Percentiles rank a stretch among this genome's conserved stretches.
Conservation (phyloP, 345 rosid species). For the Salix dunnii region DNA sequence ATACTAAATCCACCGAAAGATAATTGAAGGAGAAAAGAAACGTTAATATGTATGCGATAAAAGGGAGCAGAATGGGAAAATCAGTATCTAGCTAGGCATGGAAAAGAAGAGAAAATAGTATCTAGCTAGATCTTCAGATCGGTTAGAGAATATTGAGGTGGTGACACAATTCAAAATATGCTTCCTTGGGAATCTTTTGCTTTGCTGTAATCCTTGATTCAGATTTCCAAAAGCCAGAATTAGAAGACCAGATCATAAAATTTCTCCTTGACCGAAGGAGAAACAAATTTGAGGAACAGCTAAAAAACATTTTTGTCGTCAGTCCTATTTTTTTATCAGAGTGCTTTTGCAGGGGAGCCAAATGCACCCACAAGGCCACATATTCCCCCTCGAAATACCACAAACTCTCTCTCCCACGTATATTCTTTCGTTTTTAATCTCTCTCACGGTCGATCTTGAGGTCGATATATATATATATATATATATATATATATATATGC, state of each 20-base stretch:
- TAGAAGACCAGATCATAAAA: background rate
- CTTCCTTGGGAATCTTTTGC: conserved; percentile 30
- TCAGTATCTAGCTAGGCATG: background rate
- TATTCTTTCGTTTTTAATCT: conserved; percentile 11
- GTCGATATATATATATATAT: background rate
- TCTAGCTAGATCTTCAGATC: conserved; percentile 12
- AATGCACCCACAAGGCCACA: background rate
- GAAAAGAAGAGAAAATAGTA: background rate
- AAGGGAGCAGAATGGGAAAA: background rate
- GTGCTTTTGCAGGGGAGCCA: conserved; percentile 15
- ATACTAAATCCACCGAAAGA: too few relatives aligned
- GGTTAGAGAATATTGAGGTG: conserved; percentile 1
- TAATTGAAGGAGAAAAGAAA: too few relatives aligned
- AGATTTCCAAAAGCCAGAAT: conserved; percentile 4
- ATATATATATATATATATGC: conserved; percentile 2
- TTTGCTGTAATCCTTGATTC: conserved; percentile 22
- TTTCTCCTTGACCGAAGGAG: background rate
- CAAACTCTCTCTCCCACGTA: background rate
- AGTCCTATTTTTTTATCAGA: background rate
- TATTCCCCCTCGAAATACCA: conserved; percentile 22
- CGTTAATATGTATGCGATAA: too few relatives aligned
- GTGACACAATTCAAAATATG: conserved; percentile 17
- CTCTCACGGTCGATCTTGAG: conserved; percentile 18
- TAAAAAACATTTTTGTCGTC: conserved; percentile 12
- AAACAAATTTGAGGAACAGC: conserved; percentile 18